Percentiles rank a stretch among this genome's conserved stretches.
phyloP scores from a whole-genome alignment of 257 asterid genomes.

The Gentiana macrophylla region DNA sequence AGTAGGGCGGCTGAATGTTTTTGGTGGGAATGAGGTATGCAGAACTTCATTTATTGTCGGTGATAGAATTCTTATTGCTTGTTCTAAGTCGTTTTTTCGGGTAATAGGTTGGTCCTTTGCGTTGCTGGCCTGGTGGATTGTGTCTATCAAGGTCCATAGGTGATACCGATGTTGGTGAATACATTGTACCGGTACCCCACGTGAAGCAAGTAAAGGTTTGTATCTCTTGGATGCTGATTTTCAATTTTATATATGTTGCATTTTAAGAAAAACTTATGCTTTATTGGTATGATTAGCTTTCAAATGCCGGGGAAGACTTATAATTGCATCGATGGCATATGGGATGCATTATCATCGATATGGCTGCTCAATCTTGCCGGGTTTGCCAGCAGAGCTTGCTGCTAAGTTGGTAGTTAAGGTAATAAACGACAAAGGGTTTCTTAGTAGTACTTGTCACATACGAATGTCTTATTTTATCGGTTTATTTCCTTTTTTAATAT shows the following conservation, averaged over 20 bases:
- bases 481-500: background rate
- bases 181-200: conserved; percentile 91
- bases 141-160: conserved; percentile 98
- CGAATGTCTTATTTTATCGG: background rate
- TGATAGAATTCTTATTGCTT: background rate
- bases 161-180: conserved; percentile 96
- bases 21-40: conserved; percentile 79
- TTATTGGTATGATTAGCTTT: conserved; percentile 41
- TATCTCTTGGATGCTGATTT: conserved; percentile 10
- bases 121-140: conserved; percentile 99
- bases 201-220: conserved; percentile 98
- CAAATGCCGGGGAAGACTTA: conserved; percentile 98
- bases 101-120: conserved; percentile 89
- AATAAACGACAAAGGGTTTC: background rate
- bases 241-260: conserved; percentile 3
- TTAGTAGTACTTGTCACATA: background rate
- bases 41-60: background rate
- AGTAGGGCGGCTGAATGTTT: conserved; percentile 87
- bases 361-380: conserved; percentile 86
- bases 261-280: background rate
- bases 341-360: conserved; percentile 93
- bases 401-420: conserved; percentile 98
- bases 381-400: conserved; percentile 94
- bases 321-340: conserved; percentile 98
- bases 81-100: conserved; percentile 9